These are phyloP conservation scores for Rubia balearica DNA, from an alignment of 305 asterid genomes.

Conservation along the genomic window DNA sequence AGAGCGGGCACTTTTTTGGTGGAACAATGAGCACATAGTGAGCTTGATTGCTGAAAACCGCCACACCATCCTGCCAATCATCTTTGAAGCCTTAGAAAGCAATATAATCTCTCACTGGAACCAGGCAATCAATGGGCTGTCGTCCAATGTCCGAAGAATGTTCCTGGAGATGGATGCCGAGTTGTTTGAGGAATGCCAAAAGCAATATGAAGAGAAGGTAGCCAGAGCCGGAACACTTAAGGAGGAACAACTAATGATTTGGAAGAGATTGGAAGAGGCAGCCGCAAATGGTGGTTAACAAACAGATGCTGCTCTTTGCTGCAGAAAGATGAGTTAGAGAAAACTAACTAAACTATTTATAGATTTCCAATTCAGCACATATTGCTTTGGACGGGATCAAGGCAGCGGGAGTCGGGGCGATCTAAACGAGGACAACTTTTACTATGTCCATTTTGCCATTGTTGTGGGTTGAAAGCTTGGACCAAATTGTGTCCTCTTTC, in stretches of 20 bases:
- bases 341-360: slow-evolving; percentile 13
- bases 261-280: slow-evolving; percentile 76
- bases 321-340: slow-evolving; percentile 17
- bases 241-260: slow-evolving; percentile 44
- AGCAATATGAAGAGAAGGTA: slow-evolving; percentile 41
- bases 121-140: slow-evolving; percentile 78
- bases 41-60: slow-evolving; percentile 72
- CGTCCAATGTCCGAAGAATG: slow-evolving; percentile 77
- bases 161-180: slow-evolving; percentile 83
- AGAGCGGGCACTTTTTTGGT: slow-evolving; percentile 90
- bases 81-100: slow-evolving; percentile 66
- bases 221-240: slow-evolving; percentile 44
- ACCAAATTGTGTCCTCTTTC: not conserved
- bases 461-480: slow-evolving; percentile 1
- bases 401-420: slow-evolving; percentile 3
- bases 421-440: slow-evolving; percentile 11
- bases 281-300: slow-evolving; percentile 41
- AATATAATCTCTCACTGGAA: slow-evolving; percentile 76
- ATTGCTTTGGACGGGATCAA: slow-evolving; percentile 6
- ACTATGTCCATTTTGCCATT: slow-evolving; percentile 3
- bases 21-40: slow-evolving; percentile 94
- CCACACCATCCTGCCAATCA: slow-evolving; percentile 64
- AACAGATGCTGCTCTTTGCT: slow-evolving; percentile 27
- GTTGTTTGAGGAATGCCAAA: slow-evolving; percentile 67
- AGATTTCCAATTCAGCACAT: slow-evolving; percentile 13